A percentile compares a stretch with the other conserved stretches of the same genome.
Conservation (phyloP, 1,139 yeast species). For the Suhomyces atakaporum region DNA sequence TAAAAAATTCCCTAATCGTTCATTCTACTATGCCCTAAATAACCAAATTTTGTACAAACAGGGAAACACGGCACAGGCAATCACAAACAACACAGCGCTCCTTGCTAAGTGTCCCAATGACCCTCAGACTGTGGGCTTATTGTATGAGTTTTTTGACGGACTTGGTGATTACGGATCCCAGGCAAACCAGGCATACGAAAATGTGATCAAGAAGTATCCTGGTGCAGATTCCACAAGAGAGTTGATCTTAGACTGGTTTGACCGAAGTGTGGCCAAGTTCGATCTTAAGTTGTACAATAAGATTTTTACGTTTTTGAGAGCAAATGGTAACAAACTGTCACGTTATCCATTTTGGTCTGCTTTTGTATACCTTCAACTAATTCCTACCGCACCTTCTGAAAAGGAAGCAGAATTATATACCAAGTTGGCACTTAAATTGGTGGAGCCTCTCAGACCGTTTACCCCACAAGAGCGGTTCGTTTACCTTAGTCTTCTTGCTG, state of each 20-base stretch:
- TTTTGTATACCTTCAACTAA: constrained; percentile 15
- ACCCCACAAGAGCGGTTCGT: constrained; percentile 64
- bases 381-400: constrained; percentile 16
- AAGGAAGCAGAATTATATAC: constrained; percentile 52
- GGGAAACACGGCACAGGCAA: constrained; percentile 48
- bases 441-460: constrained; percentile 30
- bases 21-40: constrained; percentile 54
- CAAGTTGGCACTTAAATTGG: constrained; percentile 55
- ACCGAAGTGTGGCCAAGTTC: constrained; percentile 34
- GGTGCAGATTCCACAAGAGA: constrained; percentile 19
- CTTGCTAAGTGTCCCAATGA: constrained; percentile 55
- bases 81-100: constrained; percentile 43
- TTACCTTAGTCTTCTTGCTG: constrained; percentile 46
- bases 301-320: constrained; percentile 14
- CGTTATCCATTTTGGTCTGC: constrained; percentile 17
- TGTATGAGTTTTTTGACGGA: constrained; percentile 39
- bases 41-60: constrained; percentile 44
- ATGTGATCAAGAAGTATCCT: constrained; percentile 57
- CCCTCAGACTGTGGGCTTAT: constrained; percentile 49
- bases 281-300: constrained; percentile 25
- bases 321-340: constrained; percentile 8
- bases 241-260: constrained; percentile 52
- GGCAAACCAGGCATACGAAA: constrained; percentile 52
- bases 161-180: constrained; percentile 32
- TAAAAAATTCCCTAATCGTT: constrained; percentile 55